Base-by-base conservation (phyloP, 2,329 filamentous ascomycete species). In the Byssothecium circinans region DNA sequence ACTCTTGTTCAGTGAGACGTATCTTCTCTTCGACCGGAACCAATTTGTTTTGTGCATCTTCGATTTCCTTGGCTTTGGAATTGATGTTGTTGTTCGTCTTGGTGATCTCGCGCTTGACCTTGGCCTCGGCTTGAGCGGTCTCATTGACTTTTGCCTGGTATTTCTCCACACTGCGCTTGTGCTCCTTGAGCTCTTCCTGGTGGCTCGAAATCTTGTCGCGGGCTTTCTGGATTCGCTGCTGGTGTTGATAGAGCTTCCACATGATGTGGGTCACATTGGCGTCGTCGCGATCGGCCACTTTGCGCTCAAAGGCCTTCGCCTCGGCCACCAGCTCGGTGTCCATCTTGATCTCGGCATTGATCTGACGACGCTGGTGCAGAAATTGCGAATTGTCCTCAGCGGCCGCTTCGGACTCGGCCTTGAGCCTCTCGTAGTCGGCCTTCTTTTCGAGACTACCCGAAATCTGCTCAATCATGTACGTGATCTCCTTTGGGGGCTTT, bases 261-360 rank as follows among this genome's bases (percentile, higher is more conserved):
- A 99, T 77, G 27, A 95, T 91, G 57, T 97, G 92, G 1, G 88
- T 91, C 45, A 97, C 89, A 47, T 96, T 88, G 7, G 92, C 94
- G 44, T 89, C 83, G 67, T 99, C 92, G 41, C 89, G 85, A 69
- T 97, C 90, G 44, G 94, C 88, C 1, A 88, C 88, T 72, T 96
- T 97, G 55, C 83, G 85, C 65, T 95, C 88, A 67, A 92, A 99
- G 60, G 87, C 92, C 57, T 99, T 94, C 4, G 92, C 92, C 67
- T 97, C 94, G 58, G 85, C 86, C 75, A 97, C 97, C 72, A 97
- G 92, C 69, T 97, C 91, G 64, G 95, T 88, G 64, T 96, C 99
- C 63, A 96, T 91, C 69, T 94, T 96, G 69, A 99, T 95, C 73
- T 99, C 94, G 2, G 91, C 92, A 70, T 97, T 97, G 74, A 99